Evolutionary conservation across 768 basidiomycete species (phyloP).

Genomic region (Epithele typhae): DNA sequence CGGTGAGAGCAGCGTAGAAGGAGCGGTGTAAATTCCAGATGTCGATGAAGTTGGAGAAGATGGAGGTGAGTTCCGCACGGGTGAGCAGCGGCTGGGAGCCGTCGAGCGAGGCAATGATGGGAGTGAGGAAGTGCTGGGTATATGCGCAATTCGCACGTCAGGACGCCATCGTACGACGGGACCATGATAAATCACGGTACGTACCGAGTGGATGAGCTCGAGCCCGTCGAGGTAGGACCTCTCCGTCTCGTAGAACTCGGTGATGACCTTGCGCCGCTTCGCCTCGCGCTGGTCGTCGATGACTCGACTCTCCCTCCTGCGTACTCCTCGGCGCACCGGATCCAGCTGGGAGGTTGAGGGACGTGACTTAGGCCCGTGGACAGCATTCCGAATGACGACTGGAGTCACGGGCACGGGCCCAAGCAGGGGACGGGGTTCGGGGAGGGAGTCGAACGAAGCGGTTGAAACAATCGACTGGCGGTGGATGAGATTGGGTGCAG

Average conservation of each 20-base stretch:
- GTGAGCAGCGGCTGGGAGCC: constrained; percentile 63
- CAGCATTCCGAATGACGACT: constrained; percentile 29
- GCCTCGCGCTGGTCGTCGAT: constrained; percentile 44
- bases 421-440: constrained; percentile 41
- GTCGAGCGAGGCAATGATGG: constrained; percentile 73
- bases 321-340: constrained; percentile 32
- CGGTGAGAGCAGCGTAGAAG: constrained; percentile 59
- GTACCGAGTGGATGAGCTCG: constrained; percentile 75
- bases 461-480: constrained; percentile 68
- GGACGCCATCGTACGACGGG: too few species aligned
- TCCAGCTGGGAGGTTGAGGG: constrained; percentile 33
- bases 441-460: constrained; percentile 68
- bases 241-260: constrained; percentile 81
- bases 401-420: constrained; percentile 26
- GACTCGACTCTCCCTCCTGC: constrained; percentile 37
- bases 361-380: constrained; percentile 23
- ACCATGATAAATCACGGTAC: constrained; percentile 20
- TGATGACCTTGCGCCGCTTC: constrained; percentile 67
- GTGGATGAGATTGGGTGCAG: constrained; percentile 39
- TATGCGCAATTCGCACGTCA: constrained; percentile 6
- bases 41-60: constrained; percentile 88
- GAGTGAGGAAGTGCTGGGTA: constrained; percentile 75
- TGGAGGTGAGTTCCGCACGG: constrained; percentile 60
- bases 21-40: constrained; percentile 86
- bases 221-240: constrained; percentile 76